Conservation (phyloP, 2,329 filamentous ascomycete genomes). For the Pseudogymnoascus sp. region DNA sequence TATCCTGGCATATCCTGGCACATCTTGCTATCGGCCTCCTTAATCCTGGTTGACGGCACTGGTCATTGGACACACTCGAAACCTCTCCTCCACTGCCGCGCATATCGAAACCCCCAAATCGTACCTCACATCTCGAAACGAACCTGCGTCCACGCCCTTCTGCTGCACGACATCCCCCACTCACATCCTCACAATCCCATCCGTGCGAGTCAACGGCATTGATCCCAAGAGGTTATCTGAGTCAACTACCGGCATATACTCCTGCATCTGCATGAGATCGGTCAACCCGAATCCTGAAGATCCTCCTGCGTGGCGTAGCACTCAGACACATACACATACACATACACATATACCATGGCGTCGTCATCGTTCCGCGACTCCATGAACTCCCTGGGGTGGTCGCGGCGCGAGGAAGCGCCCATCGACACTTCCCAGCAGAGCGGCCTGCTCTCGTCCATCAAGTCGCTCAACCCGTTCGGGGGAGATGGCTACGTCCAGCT, state of each 20-base stretch:
- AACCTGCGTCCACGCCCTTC: neutral
- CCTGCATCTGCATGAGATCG: neutral
- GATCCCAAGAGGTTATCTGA: neutral
- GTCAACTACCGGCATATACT: neutral
- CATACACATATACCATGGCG: constrained; percentile 51
- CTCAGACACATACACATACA: neutral
- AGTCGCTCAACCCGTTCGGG: constrained; percentile 81
- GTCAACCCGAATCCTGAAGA: constrained; percentile 12
- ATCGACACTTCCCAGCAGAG: constrained; percentile 63
- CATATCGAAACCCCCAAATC: neutral
- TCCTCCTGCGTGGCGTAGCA: constrained; percentile 6
- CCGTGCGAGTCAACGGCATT: neutral
- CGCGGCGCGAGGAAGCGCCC: constrained; percentile 72
- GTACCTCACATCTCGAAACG: neutral
- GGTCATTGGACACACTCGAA: constrained; percentile 27
- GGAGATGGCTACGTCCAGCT: constrained; percentile 82
- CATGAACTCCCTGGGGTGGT: constrained; percentile 92
- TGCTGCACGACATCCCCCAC: neutral
- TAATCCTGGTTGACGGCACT: constrained; percentile 1
- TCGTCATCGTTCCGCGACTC: constrained; percentile 86
- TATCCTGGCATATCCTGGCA: neutral
- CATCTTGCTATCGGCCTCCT: neutral
- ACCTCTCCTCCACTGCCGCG: neutral
- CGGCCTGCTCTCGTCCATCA: constrained; percentile 70
- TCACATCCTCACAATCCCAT: neutral